These are phyloP conservation scores for Fusarium papillatum DNA, from an alignment of 2,329 filamentous ascomycete species.

Conservation along the genomic window DNA sequence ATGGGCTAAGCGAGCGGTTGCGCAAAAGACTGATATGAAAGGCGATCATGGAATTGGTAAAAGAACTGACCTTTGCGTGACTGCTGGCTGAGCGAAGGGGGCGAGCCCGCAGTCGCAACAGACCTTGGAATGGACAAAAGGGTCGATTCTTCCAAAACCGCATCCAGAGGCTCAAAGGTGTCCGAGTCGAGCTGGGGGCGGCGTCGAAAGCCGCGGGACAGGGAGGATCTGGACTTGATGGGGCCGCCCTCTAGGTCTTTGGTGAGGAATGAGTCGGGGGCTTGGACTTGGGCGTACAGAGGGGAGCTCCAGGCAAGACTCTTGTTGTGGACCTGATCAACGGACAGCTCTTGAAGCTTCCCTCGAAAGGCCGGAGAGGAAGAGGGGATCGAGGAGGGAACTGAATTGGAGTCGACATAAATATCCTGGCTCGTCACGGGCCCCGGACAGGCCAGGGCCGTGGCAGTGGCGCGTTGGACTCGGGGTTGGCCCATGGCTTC, in stretches of 20 bases:
- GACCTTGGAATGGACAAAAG: constrained; percentile 14
- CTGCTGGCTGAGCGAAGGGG: constrained; percentile 2
- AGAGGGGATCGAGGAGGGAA: constrained; percentile 32
- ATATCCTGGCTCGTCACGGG: constrained; percentile 30
- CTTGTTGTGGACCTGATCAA: constrained; percentile 44
- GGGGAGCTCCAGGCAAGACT: constrained; percentile 26
- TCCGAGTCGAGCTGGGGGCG: constrained; percentile 49
- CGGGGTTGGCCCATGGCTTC: constrained; percentile 39
- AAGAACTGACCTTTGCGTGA: constrained; percentile 34
- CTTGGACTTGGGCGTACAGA: constrained; percentile 18
- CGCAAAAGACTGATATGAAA: not conserved
- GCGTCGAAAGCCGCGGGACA: constrained; percentile 42
- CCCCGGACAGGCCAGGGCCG: constrained; percentile 25
- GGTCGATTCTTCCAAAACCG: constrained; percentile 47
- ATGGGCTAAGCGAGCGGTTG: not conserved
- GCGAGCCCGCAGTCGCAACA: constrained; percentile 9
- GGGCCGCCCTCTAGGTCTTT: constrained; percentile 18
- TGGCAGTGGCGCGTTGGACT: constrained; percentile 32
- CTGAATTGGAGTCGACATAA: constrained; percentile 32
- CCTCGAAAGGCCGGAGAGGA: constrained; percentile 31
- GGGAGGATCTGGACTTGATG: constrained; percentile 26
- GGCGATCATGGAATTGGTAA: not conserved
- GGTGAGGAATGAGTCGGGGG: constrained; percentile 6
- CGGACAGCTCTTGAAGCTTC: constrained; percentile 45
- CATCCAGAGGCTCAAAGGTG: constrained; percentile 51